Evolutionary conservation across 2,329 filamentous ascomycete species (phyloP).

Genomic region (Aureobasidium subglaciale): DNA sequence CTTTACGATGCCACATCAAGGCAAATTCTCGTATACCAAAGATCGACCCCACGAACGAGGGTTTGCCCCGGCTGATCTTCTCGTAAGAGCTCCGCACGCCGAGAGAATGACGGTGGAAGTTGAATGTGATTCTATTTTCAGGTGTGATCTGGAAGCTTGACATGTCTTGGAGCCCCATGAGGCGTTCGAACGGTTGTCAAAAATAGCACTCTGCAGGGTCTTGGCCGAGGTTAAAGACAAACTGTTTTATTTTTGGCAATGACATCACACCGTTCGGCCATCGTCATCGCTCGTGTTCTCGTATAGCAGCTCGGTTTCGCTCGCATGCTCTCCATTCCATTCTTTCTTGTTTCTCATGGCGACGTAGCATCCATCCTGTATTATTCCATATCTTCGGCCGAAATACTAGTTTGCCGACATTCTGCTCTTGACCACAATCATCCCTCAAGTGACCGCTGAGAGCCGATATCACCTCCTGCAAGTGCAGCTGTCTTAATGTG

Average conservation of each 20-base stretch:
- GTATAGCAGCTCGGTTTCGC: too few species aligned
- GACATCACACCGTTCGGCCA: not conserved
- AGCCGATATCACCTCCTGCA: too few species aligned
- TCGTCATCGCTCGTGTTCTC: not conserved
- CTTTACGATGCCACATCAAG: not conserved
- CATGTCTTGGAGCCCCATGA: not conserved
- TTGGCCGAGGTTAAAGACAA: not conserved
- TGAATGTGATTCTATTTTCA: not conserved
- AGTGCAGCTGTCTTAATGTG: too few species aligned
- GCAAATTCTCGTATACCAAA: not conserved
- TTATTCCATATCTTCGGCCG: too few species aligned
- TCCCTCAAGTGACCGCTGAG: too few species aligned
- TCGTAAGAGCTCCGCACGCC: not conserved
- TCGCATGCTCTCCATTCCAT: too few species aligned
- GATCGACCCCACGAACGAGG: constrained; percentile 2
- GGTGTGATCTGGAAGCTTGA: not conserved
- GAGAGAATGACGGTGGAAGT: not conserved
- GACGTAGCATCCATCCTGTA: too few species aligned
- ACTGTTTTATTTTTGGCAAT: constrained; percentile 3
- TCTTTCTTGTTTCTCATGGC: too few species aligned
- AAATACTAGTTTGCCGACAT: too few species aligned
- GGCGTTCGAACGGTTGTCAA: not conserved
- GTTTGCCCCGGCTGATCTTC: not conserved
- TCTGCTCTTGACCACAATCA: too few species aligned
- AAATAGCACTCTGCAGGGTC: constrained; percentile 10